A percentile compares a stretch with the other conserved stretches of the same genome.
Evolutionary conservation across 192 early-diverging fungal species (phyloP).

Genomic region (Backusella australiensis): DNA sequence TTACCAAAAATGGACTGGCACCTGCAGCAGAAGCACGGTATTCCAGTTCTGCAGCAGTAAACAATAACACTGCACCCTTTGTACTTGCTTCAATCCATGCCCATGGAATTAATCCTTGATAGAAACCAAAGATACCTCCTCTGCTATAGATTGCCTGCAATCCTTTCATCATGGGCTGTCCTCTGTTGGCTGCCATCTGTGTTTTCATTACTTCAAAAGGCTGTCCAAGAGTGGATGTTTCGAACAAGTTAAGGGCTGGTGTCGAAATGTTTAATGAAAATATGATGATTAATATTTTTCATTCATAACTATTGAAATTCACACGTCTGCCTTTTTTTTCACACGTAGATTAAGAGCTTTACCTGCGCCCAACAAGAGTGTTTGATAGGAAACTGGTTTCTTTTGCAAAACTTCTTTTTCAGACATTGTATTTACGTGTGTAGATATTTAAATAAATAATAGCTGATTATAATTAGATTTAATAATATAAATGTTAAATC

Average conservation of each 20-base stretch:
- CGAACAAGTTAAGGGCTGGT: slow-evolving; percentile 73
- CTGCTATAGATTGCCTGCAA: slow-evolving; percentile 77
- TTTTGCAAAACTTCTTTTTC: slow-evolving; percentile 53
- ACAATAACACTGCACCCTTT: slow-evolving; percentile 60
- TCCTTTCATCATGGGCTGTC: slow-evolving; percentile 71
- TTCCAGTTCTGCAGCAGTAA: slow-evolving; percentile 60
- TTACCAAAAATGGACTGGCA: slow-evolving; percentile 49
- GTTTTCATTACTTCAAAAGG: slow-evolving; percentile 98
- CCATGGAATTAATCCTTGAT: slow-evolving; percentile 81
- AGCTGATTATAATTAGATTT: no score
- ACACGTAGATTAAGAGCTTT: slow-evolving; percentile 22
- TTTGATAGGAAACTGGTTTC: slow-evolving; percentile 83
- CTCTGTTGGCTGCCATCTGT: slow-evolving; percentile 91
- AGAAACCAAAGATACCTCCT: slow-evolving; percentile 90
- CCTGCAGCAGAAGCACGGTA: slow-evolving; percentile 47
- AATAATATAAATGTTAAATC: no score
- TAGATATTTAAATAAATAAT: background rate
- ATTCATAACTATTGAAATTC: background rate
- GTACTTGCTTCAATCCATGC: slow-evolving; percentile 65
- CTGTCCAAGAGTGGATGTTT: slow-evolving; percentile 89
- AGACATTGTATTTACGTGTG: background rate
- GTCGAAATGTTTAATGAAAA: background rate
- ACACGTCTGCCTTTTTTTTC: background rate
- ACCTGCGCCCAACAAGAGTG: slow-evolving; percentile 86
- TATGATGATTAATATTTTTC: slow-evolving; percentile 3